Conservation (phyloP, 345 rosid genomes). For the Ricinus communis region DNA sequence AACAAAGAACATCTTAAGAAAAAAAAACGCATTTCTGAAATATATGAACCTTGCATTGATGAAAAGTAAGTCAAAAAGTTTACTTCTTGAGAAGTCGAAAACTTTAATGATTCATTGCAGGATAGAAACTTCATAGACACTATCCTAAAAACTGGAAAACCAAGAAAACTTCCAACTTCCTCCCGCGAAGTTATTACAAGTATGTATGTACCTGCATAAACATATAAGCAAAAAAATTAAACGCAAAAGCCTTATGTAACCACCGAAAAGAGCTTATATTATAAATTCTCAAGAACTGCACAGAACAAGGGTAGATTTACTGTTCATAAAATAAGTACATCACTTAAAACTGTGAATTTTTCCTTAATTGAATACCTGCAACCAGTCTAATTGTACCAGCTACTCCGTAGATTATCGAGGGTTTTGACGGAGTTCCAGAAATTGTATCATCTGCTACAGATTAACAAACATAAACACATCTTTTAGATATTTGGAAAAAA, state of each 20-base stretch:
- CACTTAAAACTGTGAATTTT: no score
- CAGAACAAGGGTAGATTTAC: no score
- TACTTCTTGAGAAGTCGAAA: conserved; percentile 78
- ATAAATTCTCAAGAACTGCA: neutral
- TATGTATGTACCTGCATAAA: conserved; percentile 60
- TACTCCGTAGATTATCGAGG: conserved; percentile 69
- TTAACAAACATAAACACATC: neutral
- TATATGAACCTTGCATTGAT: neutral
- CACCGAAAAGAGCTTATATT: neutral
- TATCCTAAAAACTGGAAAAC: conserved; percentile 66
- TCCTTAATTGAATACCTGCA: no score
- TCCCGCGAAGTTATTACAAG: conserved; percentile 73
- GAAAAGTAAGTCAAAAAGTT: conserved; percentile 19
- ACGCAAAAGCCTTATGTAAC: conserved; percentile 1
- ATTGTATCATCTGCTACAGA: conserved; percentile 40
- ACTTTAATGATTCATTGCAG: conserved; percentile 69
- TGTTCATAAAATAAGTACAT: no score
- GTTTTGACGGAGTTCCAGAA: conserved; percentile 46
- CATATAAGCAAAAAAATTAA: neutral
- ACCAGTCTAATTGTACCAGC: conserved; percentile 83
- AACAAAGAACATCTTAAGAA: conserved; percentile 12
- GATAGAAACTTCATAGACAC: conserved; percentile 71
- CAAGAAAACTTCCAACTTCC: conserved; percentile 71
- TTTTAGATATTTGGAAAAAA: neutral
- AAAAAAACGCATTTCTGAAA: neutral